Base-by-base conservation (phyloP, 768 basidiomycete species). In the Suillus occidentalis region DNA sequence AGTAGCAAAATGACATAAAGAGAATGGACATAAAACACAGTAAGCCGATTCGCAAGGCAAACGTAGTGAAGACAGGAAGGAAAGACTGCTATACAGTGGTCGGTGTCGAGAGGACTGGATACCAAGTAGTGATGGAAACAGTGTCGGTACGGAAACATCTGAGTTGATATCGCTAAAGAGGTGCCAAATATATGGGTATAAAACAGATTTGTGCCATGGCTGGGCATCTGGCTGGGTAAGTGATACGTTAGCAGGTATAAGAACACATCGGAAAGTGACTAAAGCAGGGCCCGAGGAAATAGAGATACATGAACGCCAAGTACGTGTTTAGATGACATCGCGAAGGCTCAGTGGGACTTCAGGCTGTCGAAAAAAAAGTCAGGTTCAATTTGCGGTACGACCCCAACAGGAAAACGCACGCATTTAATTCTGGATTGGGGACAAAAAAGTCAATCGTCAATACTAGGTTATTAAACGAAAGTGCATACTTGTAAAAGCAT, bases 281-380 rank as follows among this genome's bases (percentile, higher is more conserved):
- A 72, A 66, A 73, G 73, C 77, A 74, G 68, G 75, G 75, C 75
- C 81, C 79, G 81, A 80, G 81, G 82, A 80, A 78, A 69, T 93
- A 93, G 83, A 86, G 92, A 94, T 94, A 94, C 92, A 93, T 83
- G 82, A 84, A 87, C 80, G 79, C 73, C 57, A 40, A 57, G 57
- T 42, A 25, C 37, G 71, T 81, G 75, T 85, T 85, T 83, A 93
- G 80, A 94, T 84, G 83, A 93, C 84, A 83, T 95, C 92, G 75
- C 93, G 92, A 75, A 94, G 88, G 80, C 87, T 92, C 83, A 89
- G 87, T 68, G 92, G 92, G 76, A 95, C 92, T 87, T 95, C 92
- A 75, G 92, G 92, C 92, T 94, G 75, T 66, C 68, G 66, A 68
- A 67, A 57, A 28, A 12, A 28, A 62, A 3, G 59, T 70, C 67